Conservation (phyloP, 2,329 filamentous ascomycete genomes). For the Fusarium keratoplasticum region DNA sequence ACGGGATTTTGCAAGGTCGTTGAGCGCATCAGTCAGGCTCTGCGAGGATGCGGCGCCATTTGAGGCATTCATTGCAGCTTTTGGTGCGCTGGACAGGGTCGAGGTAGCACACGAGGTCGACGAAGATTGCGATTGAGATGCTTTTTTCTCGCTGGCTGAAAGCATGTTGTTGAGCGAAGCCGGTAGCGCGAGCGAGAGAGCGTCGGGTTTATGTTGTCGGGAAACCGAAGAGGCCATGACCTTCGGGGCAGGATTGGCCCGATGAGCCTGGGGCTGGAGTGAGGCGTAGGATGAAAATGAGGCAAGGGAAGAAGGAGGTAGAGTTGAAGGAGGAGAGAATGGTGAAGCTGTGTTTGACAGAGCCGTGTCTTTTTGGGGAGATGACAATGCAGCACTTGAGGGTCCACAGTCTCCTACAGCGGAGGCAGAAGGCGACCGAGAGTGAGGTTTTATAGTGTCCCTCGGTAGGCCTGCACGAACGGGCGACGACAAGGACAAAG, state of each 20-base stretch:
- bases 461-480: constrained; percentile 14
- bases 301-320: constrained; percentile 42
- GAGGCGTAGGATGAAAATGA: constrained; percentile 6
- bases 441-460: constrained; percentile 30
- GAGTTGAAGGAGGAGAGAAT: constrained; percentile 6
- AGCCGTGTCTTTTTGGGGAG: constrained; percentile 19
- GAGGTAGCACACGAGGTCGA: constrained; percentile 13
- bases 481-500: constrained; percentile 17
- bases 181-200: constrained; percentile 63
- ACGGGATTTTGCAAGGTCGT: constrained; percentile 61
- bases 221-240: constrained; percentile 79
- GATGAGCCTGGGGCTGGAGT: constrained; percentile 11
- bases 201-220: constrained; percentile 70
- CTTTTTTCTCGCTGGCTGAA: constrained; percentile 54
- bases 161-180: constrained; percentile 61
- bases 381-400: constrained; percentile 31
- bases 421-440: constrained; percentile 20
- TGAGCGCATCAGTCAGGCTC: constrained; percentile 71
- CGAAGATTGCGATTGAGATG: constrained; percentile 47
- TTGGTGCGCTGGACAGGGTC: constrained; percentile 9
- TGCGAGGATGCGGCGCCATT: constrained; percentile 62
- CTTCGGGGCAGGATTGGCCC: constrained; percentile 75
- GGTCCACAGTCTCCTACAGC: constrained; percentile 41
- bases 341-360: constrained; percentile 7
- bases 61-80: constrained; percentile 42